Percentiles rank a stretch among this genome's conserved stretches.
phyloP scores from a whole-genome alignment of 345 rosid species.

The Cochlearia excelsa region DNA sequence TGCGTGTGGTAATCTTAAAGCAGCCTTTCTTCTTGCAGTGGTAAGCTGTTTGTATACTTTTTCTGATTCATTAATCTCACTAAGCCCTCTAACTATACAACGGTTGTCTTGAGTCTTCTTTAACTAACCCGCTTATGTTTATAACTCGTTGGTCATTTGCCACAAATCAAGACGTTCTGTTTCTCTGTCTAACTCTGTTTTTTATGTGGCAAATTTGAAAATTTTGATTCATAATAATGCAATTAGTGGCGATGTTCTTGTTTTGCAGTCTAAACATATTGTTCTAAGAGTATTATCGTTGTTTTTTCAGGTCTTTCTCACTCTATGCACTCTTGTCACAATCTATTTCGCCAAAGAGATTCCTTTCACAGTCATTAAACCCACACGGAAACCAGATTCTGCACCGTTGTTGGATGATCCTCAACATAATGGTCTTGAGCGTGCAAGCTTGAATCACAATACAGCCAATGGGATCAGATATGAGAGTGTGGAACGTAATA shows the following conservation, averaged over 20 bases:
- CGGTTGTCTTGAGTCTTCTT: conserved; percentile 1
- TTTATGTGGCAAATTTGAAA: conserved; percentile 5
- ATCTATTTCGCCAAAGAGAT: conserved; percentile 84
- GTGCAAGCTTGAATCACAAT: conserved; percentile 45
- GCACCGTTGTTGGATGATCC: conserved; percentile 77
- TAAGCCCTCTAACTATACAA: conserved; percentile 9
- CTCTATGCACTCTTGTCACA: conserved; percentile 77
- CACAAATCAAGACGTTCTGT: background rate
- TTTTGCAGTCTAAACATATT: conserved; percentile 9
- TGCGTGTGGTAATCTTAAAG: conserved; percentile 96
- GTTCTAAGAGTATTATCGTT: conserved; percentile 4
- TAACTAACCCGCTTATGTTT: conserved; percentile 11
- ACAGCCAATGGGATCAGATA: conserved; percentile 38
- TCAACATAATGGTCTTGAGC: conserved; percentile 45
- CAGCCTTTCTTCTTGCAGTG: conserved; percentile 92
- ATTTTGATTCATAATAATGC: background rate
- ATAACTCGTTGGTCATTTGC: conserved; percentile 12
- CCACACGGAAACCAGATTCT: conserved; percentile 53
- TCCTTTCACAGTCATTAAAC: conserved; percentile 50
- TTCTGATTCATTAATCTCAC: conserved; percentile 13
- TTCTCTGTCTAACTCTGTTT: conserved; percentile 5
- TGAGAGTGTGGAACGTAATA: conserved; percentile 42
- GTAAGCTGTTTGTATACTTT: conserved; percentile 52
- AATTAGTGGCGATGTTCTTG: conserved; percentile 10
- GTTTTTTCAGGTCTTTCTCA: conserved; percentile 69